A percentile compares a stretch with the other conserved stretches of the same genome.
Conservation (phyloP, 73 alveolate genomes). For the Tetrahymena malaccensis region DNA sequence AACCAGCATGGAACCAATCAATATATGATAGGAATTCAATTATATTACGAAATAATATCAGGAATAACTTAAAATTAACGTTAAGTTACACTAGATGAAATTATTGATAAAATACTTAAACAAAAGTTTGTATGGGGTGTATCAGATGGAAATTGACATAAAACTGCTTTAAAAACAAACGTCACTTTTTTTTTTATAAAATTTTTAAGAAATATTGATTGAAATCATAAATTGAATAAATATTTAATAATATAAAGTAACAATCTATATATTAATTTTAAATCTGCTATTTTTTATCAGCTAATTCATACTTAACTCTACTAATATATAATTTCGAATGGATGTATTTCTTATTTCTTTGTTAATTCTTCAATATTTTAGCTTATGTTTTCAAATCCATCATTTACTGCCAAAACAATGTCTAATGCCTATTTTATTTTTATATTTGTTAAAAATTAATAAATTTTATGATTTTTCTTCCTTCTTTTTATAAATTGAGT, state of each 20-base stretch:
- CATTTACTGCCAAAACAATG: not conserved
- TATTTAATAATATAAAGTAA: too few relatives aligned
- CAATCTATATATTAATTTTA: too few relatives aligned
- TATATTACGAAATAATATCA: not conserved
- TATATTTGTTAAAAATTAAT: not conserved
- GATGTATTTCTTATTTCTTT: not conserved
- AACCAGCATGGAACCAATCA: not conserved
- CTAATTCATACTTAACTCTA: not conserved
- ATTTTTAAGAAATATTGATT: too few relatives aligned
- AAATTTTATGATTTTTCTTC: not conserved
- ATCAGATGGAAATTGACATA: not conserved
- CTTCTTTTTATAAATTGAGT: too few relatives aligned
- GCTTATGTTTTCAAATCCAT: not conserved
- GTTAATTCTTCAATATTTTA: not conserved
- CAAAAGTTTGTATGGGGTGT: not conserved
- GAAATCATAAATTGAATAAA: too few relatives aligned
- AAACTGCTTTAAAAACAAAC: too few relatives aligned
- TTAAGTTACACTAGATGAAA: not conserved
- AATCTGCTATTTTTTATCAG: too few relatives aligned
- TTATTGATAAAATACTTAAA: not conserved
- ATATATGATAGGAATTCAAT: not conserved
- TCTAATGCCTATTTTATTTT: not conserved
- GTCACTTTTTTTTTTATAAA: too few relatives aligned
- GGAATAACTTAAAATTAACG: not conserved
- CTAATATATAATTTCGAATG: not conserved